Evolutionary conservation across 768 basidiomycete species (phyloP), one percentile per base, ranked within the genome.

Genomic region (Rhodotorula diobovata): DNA sequence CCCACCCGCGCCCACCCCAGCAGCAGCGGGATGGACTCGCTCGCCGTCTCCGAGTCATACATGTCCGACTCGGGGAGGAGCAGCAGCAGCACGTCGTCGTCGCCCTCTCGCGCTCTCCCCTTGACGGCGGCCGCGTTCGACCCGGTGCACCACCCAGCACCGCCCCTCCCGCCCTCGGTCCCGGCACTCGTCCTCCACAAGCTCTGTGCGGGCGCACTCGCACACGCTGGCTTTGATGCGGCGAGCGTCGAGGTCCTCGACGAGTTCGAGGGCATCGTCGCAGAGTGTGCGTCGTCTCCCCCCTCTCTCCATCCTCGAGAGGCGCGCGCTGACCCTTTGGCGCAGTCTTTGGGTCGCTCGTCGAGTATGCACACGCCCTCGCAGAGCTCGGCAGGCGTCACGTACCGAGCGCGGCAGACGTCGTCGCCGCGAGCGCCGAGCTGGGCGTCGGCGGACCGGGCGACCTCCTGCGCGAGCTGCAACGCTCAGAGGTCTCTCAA

Each of bases 301-400:
- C 39, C n/a, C 32, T 25, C 37, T 10, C 48, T 53, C 56, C 61
- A 16, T 25, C 5, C 50, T 55, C 2, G 14, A 4, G 32, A 14
- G 30, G 16, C 4, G 39, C 12, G 34, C 32, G 43, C 60, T 46
- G 32, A 48, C 60, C 1, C 4, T 1, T 7, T 1, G 25, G 9
- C n/a, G 7, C 57, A 74, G 73, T 74, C 55, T 65, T 74, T 45
- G 73, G 55, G n/a, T 57, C 51, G 45, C 60, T 74, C 21, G 10
- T 70, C 30, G 15, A 7, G 5, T 50, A 51, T 16, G 48, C 73
- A 14, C 68, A 70, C 32, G 58, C 67, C 18, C 65, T 74, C n/a
- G 73, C 73, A 18, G 69, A 74, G 35, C 61, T 65, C 30, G 63
- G 39, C 5, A 57, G 73, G 34, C 51, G 73, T n/a, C 69, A 66